Evolutionary conservation across 2,329 filamentous ascomycete species (phyloP), one percentile per base, ranked within the genome.

Genomic region (Orbilia quercus): DNA sequence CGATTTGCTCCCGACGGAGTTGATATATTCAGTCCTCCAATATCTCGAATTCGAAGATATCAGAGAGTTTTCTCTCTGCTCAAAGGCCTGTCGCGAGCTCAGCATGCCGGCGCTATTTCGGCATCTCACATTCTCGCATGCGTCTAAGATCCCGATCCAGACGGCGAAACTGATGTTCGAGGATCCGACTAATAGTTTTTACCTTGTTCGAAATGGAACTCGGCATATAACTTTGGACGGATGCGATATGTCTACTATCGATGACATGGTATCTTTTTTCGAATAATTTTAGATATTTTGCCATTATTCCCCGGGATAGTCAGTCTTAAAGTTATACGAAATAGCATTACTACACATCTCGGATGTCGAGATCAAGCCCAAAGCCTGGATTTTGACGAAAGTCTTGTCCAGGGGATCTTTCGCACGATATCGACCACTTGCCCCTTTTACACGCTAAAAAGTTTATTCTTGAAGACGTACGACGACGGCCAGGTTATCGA

Each of bases 171-270:
- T 9, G 9, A 31, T 9, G 2, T 67, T 67, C n/a, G 23, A 36
- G 4, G n/a, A 64, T 7, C 16, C 20, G 12, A 12, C 25, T 3
- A 45, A 45, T 6, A 23, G 23, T 28, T 23, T 67, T 4, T 23
- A 58, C 38, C 38, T 45, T 7, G 9, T 59, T 2, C 23, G 38
- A 6, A 9, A 45, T 36, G 12, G 23, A 2, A 53, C 58, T 9
- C 54, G 63, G 7, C 63, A 59, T n/a, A 53, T 67, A 40, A 67
- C 63, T 2, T 9, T 67, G n/a, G 42, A 67, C 22, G 51, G n/a
- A 3, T 20, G 50, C 22, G 20, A 51, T 18, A 28, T 67, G 4
- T 5, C 9, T 44, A 44, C 2, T n/a, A n/a, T 59, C 11, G 36
- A 58, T 1, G 31, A 58, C 2, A 44, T 67, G 9, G 36, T 67